Evolutionary conservation across 176 grass and related monocot species (phyloP).

Genomic region (Otatea glauca): DNA sequence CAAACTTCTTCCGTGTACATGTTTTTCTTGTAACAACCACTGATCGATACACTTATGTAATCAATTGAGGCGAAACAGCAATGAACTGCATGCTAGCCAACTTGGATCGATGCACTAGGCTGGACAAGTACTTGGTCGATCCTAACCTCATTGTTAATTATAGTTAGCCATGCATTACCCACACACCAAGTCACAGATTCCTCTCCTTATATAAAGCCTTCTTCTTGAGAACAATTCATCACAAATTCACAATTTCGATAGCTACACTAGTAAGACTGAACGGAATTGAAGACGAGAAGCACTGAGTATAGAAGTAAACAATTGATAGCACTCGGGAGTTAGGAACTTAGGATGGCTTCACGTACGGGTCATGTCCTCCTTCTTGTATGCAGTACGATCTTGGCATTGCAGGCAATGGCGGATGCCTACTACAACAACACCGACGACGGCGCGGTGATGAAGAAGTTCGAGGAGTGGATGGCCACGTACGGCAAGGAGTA

Average conservation of each 20-base stretch:
- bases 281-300: not conserved
- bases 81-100: not conserved
- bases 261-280: not conserved
- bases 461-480: slow-evolving; percentile 43
- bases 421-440: not conserved
- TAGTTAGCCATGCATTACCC: not conserved
- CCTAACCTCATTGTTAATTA: not conserved
- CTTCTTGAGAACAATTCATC: not conserved
- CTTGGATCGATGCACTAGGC: not conserved
- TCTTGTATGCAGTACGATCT: not conserved
- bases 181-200: not conserved
- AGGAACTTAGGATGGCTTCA: slow-evolving; percentile 10
- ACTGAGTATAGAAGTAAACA: not conserved
- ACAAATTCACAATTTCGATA: not conserved
- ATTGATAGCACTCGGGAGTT: not conserved
- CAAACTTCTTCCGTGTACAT: not conserved
- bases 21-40: not conserved
- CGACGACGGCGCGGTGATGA: not conserved
- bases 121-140: not conserved
- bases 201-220: not conserved
- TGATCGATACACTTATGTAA: not conserved
- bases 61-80: not conserved
- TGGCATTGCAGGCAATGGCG: not conserved
- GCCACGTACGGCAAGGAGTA: not conserved
- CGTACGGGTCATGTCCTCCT: not conserved